These are phyloP conservation scores for Colletotrichum tabaci DNA, from an alignment of 2,329 filamentous ascomycete species.

Conservation along the genomic window DNA sequence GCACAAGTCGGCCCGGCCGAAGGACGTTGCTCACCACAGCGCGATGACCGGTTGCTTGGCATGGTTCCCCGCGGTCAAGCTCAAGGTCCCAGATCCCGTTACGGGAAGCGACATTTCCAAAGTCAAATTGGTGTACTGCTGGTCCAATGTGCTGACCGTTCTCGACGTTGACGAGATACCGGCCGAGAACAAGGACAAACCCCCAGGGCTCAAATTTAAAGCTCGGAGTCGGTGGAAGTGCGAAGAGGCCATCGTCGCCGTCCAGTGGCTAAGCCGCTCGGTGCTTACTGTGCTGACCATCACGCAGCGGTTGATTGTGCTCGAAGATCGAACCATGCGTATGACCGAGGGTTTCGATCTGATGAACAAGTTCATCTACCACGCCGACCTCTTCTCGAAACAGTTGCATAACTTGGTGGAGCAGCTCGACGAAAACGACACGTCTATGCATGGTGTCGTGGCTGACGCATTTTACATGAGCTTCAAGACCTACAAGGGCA, in stretches of 20 bases:
- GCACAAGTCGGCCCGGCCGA: constrained; percentile 91
- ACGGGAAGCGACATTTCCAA: constrained; percentile 80
- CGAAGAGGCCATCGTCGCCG: constrained; percentile 94
- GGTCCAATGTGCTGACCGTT: constrained; percentile 97
- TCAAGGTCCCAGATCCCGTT: constrained; percentile 81
- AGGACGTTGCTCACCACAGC: constrained; percentile 90
- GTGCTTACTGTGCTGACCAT: constrained; percentile 94
- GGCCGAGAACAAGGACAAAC: constrained; percentile 80
- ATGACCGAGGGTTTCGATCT: constrained; percentile 97
- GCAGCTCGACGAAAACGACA: constrained; percentile 87
- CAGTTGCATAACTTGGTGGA: constrained; percentile 90
- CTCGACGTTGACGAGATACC: constrained; percentile 86
- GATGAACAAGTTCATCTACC: constrained; percentile 92
- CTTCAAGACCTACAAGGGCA: constrained; percentile 94
- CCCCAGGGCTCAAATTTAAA: constrained; percentile 83
- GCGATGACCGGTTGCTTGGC: constrained; percentile 94
- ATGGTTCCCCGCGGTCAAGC: constrained; percentile 96
- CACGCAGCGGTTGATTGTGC: constrained; percentile 90
- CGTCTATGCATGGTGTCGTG: constrained; percentile 93
- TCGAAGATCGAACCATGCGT: constrained; percentile 90
- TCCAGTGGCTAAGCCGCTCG: constrained; percentile 96
- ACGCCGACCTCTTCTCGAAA: constrained; percentile 89
- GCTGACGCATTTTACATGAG: constrained; percentile 99
- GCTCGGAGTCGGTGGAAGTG: constrained; percentile 91
- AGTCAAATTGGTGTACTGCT: constrained; percentile 95